Evolutionary conservation across 2,329 filamentous ascomycete species (phyloP).

Genomic region (Hypoxylon sp.): DNA sequence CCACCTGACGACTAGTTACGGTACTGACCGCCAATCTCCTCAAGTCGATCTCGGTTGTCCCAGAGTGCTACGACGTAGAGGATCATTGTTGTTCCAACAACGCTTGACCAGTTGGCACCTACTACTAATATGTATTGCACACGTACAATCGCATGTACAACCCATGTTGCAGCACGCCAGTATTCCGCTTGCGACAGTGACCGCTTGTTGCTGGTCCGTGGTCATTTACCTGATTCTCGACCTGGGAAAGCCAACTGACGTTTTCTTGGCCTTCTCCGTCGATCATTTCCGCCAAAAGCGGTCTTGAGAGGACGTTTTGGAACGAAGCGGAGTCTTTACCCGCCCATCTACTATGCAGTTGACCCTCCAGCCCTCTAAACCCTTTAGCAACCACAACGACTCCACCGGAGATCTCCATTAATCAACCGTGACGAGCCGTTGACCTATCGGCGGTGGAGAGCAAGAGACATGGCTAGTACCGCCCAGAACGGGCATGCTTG

Average conservation of each 20-base stretch:
- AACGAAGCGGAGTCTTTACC: slow-evolving; percentile 38
- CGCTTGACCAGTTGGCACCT: slow-evolving; percentile 33
- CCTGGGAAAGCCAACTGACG: slow-evolving; percentile 33
- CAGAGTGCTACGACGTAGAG: slow-evolving; percentile 23
- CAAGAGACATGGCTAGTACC: slow-evolving; percentile 22
- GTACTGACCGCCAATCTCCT: slow-evolving; percentile 37
- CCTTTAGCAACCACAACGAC: slow-evolving; percentile 30
- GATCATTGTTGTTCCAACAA: slow-evolving; percentile 26
- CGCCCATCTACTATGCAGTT: slow-evolving; percentile 38
- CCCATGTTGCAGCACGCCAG: slow-evolving; percentile 9
- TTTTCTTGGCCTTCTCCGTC: slow-evolving; percentile 33
- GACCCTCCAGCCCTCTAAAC: slow-evolving; percentile 32
- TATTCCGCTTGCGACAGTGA: too few relatives aligned
- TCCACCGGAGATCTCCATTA: slow-evolving; percentile 39
- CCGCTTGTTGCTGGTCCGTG: slow-evolving; percentile 30
- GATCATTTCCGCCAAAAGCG: slow-evolving; percentile 31
- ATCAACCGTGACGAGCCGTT: slow-evolving; percentile 35
- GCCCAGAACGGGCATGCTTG: slow-evolving; percentile 18
- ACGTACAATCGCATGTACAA: slow-evolving; percentile 19
- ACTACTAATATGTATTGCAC: too few relatives aligned
- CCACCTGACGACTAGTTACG: slow-evolving; percentile 25
- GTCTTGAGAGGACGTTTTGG: slow-evolving; percentile 27
- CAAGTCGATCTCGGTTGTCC: slow-evolving; percentile 36
- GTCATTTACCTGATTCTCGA: slow-evolving; percentile 23
- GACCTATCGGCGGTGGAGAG: slow-evolving; percentile 31